Base-by-base conservation (phyloP, 2,329 filamentous ascomycete genomes). In the Aspergillus viridinutans region DNA sequence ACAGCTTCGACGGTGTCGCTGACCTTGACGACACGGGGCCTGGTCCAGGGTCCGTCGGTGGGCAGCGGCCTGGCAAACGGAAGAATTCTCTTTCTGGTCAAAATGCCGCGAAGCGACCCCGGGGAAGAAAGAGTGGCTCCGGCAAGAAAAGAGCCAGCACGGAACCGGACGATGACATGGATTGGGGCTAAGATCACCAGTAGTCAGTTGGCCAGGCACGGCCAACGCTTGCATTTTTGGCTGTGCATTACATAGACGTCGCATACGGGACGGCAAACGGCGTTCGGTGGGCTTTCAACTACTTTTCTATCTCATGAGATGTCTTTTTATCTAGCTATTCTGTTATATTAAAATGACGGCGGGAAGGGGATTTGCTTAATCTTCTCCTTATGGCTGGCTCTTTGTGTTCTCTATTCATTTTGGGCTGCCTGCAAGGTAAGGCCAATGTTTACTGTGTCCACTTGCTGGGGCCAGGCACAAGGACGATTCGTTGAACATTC, bases 11-110 rank as follows among this genome's bases (percentile, higher is more conserved):
- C 9, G 74, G 74, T 4, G 72, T 75, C 47, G 84, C 85, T 25
- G 85, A 87, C 14, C 83, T 88, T 26, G 86, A 87, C 8, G 82
- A 86, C 43, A 59, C 64, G 43, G 61, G 59, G 17, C 54, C 60
- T 48, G 48, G 56, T 32, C 58, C 63, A 43, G 56, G 52, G 42
- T 50, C 62, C 23, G 28, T 58, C 26, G 61, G 66, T 58, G 68
- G 64, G 17, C 61, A 66, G 49, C 71, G 70, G 42, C 65, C 70
- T 8, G 62, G 67, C 56, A 79, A 79, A 59, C 73, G 76, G 53
- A 78, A 78, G 66, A 74, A 69, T 58, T 75, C 74, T n/a, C 65
- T 72, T 29, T 74, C 76, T 4, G 70, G 70, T 21, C 67, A 72
- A 12, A 72, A 70, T 21, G 69, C 74, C 29, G 65, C 69, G 20